Evolutionary conservation across 1,139 yeast genomes (phyloP).

Genomic region (Lodderomyces oxycetoniae): DNA sequence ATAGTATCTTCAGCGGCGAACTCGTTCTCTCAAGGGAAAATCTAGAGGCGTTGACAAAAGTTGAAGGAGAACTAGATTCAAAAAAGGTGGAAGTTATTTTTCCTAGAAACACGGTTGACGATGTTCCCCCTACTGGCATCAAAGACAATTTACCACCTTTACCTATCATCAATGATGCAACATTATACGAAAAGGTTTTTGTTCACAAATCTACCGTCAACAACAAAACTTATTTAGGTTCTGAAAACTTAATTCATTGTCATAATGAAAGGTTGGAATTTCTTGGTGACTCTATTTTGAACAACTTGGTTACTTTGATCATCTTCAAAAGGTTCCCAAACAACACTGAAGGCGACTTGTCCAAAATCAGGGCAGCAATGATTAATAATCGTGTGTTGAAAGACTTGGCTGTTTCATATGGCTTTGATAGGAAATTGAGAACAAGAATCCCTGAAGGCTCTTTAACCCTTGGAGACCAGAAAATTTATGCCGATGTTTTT

Average conservation of each 20-base stretch:
- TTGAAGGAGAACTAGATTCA: slow-evolving; percentile 6
- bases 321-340: slow-evolving; percentile 63
- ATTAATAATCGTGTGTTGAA: slow-evolving; percentile 73
- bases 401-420: slow-evolving; percentile 68
- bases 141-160: slow-evolving; percentile 45
- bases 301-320: slow-evolving; percentile 65
- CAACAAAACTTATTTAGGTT: slow-evolving; percentile 52
- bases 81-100: background rate
- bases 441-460: slow-evolving; percentile 38
- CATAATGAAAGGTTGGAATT: slow-evolving; percentile 93
- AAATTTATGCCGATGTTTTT: slow-evolving; percentile 70
- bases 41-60: slow-evolving; percentile 8
- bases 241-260: slow-evolving; percentile 51
- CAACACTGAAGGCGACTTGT: slow-evolving; percentile 77
- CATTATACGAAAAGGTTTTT: slow-evolving; percentile 66
- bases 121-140: slow-evolving; percentile 28
- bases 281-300: slow-evolving; percentile 85
- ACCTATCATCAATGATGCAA: slow-evolving; percentile 61
- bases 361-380: slow-evolving; percentile 63
- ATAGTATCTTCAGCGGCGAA: slow-evolving; percentile 34
- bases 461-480: slow-evolving; percentile 39
- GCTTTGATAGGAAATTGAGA: slow-evolving; percentile 57
- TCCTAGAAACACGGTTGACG: slow-evolving; percentile 7
- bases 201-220: slow-evolving; percentile 73
- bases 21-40: slow-evolving; percentile 12